phyloP scores from a whole-genome alignment of 169 alveolate genomes.

The Eimeria zaria region DNA sequence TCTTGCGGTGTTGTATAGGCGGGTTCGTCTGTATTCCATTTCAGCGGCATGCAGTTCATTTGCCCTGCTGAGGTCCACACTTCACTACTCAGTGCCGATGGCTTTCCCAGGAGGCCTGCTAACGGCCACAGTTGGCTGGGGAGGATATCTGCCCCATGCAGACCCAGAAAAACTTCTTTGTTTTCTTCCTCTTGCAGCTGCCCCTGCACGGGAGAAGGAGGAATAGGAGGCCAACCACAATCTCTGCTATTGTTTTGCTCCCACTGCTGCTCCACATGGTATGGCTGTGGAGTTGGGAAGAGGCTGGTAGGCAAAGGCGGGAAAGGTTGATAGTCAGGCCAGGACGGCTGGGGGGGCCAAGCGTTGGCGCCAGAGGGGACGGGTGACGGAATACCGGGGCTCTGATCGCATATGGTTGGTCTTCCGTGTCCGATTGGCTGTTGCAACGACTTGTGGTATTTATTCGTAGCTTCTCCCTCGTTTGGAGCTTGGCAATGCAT shows the following conservation, averaged over 20 bases:
- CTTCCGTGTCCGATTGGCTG: not conserved
- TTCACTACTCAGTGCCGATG: not conserved
- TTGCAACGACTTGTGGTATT: not conserved
- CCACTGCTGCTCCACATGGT: not conserved
- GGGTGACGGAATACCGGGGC: not conserved
- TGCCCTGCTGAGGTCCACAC: not conserved
- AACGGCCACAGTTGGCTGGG: not conserved
- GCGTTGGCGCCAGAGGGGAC: not conserved
- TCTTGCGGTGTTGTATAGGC: not conserved
- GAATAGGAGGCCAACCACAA: not conserved
- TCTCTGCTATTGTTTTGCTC: not conserved
- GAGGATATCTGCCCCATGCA: not conserved
- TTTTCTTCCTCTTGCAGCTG: not conserved
- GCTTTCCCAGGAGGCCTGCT: not conserved
- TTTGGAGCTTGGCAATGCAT: not conserved
- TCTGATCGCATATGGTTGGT: not conserved
- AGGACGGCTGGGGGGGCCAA: not conserved
- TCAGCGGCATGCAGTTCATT: not conserved
- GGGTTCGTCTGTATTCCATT: not conserved
- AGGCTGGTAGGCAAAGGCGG: not conserved
- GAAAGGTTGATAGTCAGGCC: not conserved
- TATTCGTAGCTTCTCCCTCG: not conserved
- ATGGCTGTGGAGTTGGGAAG: constrained; percentile 10
- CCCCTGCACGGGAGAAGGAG: not conserved
- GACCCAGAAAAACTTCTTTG: not conserved